Evolutionary conservation across 2,329 filamentous ascomycete species (phyloP).

Genomic region (Botrytis pseudocinerea): DNA sequence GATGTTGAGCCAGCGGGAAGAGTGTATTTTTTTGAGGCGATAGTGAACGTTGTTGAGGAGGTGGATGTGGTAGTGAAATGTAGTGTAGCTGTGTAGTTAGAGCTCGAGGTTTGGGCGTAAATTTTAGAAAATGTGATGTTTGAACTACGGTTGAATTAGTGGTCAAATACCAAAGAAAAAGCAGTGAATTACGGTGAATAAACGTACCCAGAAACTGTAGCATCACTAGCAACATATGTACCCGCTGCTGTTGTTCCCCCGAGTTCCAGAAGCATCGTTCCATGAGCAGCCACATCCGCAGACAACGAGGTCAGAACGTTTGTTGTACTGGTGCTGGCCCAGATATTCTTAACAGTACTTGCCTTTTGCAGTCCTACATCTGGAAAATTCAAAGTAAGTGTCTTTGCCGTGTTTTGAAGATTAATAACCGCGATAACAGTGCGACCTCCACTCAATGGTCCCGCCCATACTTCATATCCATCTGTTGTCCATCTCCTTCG

Average conservation of each 20-base stretch:
- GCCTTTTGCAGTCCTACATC: slow-evolving; percentile 35
- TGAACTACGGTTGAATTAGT: slow-evolving; percentile 22
- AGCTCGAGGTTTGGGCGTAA: slow-evolving; percentile 32
- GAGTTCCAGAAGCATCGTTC: slow-evolving; percentile 34
- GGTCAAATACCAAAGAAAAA: neutral
- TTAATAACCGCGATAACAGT: slow-evolving; percentile 35
- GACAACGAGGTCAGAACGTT: slow-evolving; percentile 34
- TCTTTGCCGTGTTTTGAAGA: slow-evolving; percentile 26
- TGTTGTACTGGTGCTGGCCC: slow-evolving; percentile 26
- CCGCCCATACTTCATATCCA: slow-evolving; percentile 37
- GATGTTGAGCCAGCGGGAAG: slow-evolving; percentile 23
- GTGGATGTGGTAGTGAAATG: slow-evolving; percentile 24
- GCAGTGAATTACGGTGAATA: neutral
- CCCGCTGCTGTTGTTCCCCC: slow-evolving; percentile 25
- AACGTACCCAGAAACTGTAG: slow-evolving; percentile 27
- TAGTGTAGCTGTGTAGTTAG: slow-evolving; percentile 29
- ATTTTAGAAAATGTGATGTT: slow-evolving; percentile 30
- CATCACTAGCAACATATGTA: slow-evolving; percentile 27
- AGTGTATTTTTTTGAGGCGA: slow-evolving; percentile 26
- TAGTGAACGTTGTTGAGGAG: slow-evolving; percentile 23
- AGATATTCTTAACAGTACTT: slow-evolving; percentile 32
- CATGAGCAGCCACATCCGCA: slow-evolving; percentile 31
- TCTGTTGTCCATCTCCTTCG: slow-evolving; percentile 34
- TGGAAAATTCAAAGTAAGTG: slow-evolving; percentile 33
- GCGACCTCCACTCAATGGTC: slow-evolving; percentile 31